Conservation (phyloP, 352 stramenopile species). For the Phytophthora ohioensis region DNA sequence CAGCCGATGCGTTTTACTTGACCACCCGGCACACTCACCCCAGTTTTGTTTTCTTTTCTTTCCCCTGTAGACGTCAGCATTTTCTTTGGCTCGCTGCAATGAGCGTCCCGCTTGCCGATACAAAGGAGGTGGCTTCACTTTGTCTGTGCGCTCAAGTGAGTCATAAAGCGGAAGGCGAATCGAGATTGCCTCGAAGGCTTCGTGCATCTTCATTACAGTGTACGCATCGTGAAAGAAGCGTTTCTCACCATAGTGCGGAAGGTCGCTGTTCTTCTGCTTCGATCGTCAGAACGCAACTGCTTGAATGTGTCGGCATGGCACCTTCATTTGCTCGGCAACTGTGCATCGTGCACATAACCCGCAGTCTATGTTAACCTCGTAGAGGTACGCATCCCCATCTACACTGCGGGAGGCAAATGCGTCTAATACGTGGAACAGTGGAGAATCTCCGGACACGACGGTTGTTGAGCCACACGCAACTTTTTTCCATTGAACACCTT, state of each 20-base stretch:
- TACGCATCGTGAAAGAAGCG: neutral
- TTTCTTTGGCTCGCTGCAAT: neutral
- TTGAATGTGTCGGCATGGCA: neutral
- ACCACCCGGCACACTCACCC: neutral
- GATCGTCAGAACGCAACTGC: neutral
- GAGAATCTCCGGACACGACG: neutral
- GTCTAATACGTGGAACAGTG: neutral
- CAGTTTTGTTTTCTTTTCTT: neutral
- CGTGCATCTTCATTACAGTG: neutral
- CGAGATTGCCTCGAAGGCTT: neutral
- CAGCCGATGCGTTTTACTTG: neutral
- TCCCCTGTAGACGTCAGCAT: neutral
- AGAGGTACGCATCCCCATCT: neutral
- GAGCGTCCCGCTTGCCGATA: neutral
- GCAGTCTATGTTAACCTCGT: neutral
- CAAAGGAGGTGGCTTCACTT: neutral
- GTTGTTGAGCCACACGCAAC: neutral
- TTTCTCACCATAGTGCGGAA: neutral
- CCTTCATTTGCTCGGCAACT: neutral
- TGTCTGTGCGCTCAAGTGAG: neutral
- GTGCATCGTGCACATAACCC: neutral
- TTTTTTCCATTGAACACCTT: conserved; percentile 2
- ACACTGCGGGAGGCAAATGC: neutral
- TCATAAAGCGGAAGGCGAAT: neutral
- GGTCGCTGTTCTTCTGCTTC: neutral